Conservation (phyloP, 1,284 basidiomycete genomes). For the Chiua sp. region DNA sequence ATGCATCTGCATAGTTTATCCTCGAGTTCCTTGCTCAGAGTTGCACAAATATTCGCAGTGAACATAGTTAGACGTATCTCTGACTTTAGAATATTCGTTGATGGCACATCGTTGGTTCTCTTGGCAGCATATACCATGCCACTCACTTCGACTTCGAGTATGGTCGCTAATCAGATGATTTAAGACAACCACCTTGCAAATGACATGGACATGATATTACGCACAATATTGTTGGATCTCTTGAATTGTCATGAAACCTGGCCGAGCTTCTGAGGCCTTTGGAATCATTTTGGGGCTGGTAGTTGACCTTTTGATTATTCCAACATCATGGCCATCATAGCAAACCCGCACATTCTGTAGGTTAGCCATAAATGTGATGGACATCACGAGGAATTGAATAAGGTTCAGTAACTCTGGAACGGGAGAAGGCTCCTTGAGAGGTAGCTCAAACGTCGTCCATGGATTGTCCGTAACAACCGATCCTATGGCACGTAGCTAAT, state of each 20-base stretch:
- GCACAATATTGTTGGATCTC: neutral
- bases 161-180: neutral
- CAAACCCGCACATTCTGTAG: slow-evolving; percentile 79
- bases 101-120: too few species aligned
- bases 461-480: slow-evolving; percentile 52
- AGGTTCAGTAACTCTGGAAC: slow-evolving; percentile 87
- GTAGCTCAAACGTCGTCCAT: slow-evolving; percentile 94
- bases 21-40: neutral
- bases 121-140: neutral
- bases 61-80: neutral
- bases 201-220: neutral
- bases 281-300: slow-evolving; percentile 57
- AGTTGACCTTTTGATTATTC: slow-evolving; percentile 71
- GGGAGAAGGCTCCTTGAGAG: slow-evolving; percentile 78
- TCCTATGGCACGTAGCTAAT: slow-evolving; percentile 82
- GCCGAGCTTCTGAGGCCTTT: slow-evolving; percentile 41
- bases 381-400: slow-evolving; percentile 88
- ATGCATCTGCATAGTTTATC: neutral
- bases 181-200: neutral
- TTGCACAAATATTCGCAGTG: neutral
- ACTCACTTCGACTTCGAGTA: neutral
- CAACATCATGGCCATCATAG: slow-evolving; percentile 79
- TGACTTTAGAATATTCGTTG: too few species aligned
- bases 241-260: neutral
- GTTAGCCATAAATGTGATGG: slow-evolving; percentile 90